Base-by-base conservation (phyloP, 139 green algal genomes). In the Tetradesmus obliquus region DNA sequence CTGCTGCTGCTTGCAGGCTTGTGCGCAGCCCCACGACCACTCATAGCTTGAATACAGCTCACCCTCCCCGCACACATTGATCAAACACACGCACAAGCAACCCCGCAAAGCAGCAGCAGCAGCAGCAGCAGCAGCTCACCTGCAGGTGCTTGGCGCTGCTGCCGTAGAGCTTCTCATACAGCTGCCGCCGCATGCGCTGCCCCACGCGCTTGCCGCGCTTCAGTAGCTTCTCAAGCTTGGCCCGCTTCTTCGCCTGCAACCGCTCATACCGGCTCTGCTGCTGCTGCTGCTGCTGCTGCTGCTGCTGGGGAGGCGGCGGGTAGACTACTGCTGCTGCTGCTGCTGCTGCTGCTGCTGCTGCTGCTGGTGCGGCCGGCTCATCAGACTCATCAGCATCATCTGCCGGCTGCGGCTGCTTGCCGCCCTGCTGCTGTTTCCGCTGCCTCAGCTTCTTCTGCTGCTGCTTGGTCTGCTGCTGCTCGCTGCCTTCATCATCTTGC, bases 111-210 rank as follows among this genome's bases (percentile, higher is more conserved):
- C 32, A 45, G 32, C 32, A 45, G 32, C 32, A 45, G 32, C 32
- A n/a, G n/a, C 15, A 71, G 60, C 19, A 20, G 60, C 8, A 20
- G 60, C 7, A 3, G 60, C 53, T 32, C 71, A 92, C 32, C 57
- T 91, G 60, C 45, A 95, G 45, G 82, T 97, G 93, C 80, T 81
- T 76, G 0, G 93, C 92, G 5, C 72, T 15, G 5, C 13, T 17
- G 22, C 94, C 95, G 55, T 95, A 94, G 79, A 92, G 62, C 87
- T 93, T 84, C 84, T 95, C 95, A 1, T 90, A 87, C 86, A 96
- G 91, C 55, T 58, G 58, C 80, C 92, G 87, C 79, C 95, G 87
- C 55, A 93, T 94, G 55, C 94, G 84, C 92, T 97, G 95, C 6
- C 94, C 95, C 53, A 96, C 84, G n/a, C 95, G 89, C 82, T 91